These are phyloP conservation scores for Claviceps paspali DNA, from an alignment of 2,329 filamentous ascomycete species.

Conservation along the genomic window DNA sequence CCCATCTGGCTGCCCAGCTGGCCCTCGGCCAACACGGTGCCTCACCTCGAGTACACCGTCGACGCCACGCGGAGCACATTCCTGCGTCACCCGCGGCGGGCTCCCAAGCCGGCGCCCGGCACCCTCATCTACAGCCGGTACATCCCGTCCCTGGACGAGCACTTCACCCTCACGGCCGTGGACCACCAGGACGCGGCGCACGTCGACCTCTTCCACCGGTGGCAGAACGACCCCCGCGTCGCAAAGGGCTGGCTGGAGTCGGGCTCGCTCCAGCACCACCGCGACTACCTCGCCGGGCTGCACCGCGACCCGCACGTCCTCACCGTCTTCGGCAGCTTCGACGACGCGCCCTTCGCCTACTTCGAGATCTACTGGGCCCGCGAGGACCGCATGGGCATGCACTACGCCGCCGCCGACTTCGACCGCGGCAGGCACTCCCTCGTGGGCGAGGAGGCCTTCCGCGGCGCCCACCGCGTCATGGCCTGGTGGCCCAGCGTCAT, in stretches of 20 bases:
- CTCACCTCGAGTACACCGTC: slow-evolving; percentile 22
- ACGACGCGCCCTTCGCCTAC: slow-evolving; percentile 56
- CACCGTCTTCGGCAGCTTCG: slow-evolving; percentile 51
- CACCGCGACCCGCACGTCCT: slow-evolving; percentile 56
- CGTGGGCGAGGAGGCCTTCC: slow-evolving; percentile 43
- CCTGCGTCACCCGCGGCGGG: slow-evolving; percentile 49
- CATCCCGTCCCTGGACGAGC: slow-evolving; percentile 56
- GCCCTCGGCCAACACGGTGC: slow-evolving; percentile 16
- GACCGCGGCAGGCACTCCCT: slow-evolving; percentile 44
- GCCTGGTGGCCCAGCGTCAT: slow-evolving; percentile 48
- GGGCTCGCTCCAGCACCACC: slow-evolving; percentile 53
- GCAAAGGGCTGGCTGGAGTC: slow-evolving; percentile 64
- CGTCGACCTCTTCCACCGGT: slow-evolving; percentile 53
- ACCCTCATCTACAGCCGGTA: slow-evolving; percentile 59
- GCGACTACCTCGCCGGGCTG: slow-evolving; percentile 24
- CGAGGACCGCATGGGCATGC: slow-evolving; percentile 41
- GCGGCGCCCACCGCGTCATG: slow-evolving; percentile 43
- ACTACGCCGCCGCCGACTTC: slow-evolving; percentile 39
- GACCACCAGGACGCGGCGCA: slow-evolving; percentile 48
- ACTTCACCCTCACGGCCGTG: slow-evolving; percentile 56
- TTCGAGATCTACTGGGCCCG: slow-evolving; percentile 68
- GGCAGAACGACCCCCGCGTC: slow-evolving; percentile 70
- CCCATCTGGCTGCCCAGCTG: slow-evolving; percentile 40
- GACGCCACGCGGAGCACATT: slow-evolving; percentile 16
- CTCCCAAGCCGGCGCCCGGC: slow-evolving; percentile 51